Evolutionary conservation across 768 basidiomycete species (phyloP), one percentile per base, ranked within the genome.

Genomic region (Mycena sanguinolenta): DNA sequence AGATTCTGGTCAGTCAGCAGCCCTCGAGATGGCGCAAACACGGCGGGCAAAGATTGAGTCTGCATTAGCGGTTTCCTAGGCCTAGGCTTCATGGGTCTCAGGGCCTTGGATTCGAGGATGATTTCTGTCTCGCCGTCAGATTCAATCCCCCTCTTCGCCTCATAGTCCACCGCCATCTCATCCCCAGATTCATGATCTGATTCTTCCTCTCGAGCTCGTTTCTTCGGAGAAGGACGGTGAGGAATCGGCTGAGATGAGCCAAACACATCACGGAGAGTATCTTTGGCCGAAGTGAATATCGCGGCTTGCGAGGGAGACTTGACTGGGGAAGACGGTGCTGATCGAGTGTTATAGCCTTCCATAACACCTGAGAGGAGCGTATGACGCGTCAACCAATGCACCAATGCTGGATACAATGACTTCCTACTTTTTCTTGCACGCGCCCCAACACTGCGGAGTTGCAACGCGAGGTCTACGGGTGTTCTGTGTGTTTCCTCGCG

Each of bases 391-490:
- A 74, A 69, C 63, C 19, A 36, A 19, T 38, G 60, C 17, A 70
- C 17, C 65, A 50, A 62, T 30, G 30, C 53, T 49, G 25, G 49
- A 28, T 5, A 63, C 58, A n/a, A n/a, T n/a, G n/a, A 44, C 60
- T 73, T 78, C 86, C 76, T 77, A 92, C 91, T 85, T 80, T 90
- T 90, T 76, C 91, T 80, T 55, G 85, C 86, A 70, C 91, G 89
- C 73, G 88, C 80, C 59, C 87, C 88, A 32, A 90, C 79, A 73
- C 84, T 88, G 66, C 87, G 87, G 63, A 93, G 84, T 64, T 82
- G 83, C n/a, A 85, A 82, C 50, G 84, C 79, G 28, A 91, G 79
- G 58, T 91, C 90, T 61, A 83, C 79, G 34, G 85, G 79, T 21
- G 82, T 79, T 16, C 88, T 89, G 63, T 32, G 32, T 34, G 32